phyloP scores from a whole-genome alignment of 352 stramenopile species.

The Pythium aristosporum region DNA sequence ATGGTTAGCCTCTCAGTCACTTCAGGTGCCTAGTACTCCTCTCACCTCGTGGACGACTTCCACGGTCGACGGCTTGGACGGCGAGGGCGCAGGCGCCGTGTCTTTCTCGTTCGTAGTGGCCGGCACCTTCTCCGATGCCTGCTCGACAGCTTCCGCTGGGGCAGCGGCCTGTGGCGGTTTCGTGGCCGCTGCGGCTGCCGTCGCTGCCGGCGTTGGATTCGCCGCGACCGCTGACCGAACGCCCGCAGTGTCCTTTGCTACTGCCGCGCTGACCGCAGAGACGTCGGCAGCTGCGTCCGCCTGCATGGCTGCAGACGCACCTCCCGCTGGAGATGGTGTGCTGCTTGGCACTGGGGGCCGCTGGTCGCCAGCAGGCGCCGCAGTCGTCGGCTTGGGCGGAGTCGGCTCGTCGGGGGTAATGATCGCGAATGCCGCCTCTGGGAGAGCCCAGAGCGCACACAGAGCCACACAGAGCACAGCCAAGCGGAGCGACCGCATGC shows the following conservation, averaged over 20 bases:
- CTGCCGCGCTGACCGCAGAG: neutral
- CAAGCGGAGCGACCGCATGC: neutral
- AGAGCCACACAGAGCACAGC: constrained; percentile 4
- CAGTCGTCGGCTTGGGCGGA: constrained; percentile 11
- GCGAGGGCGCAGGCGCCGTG: neutral
- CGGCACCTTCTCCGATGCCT: neutral
- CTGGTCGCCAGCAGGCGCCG: neutral
- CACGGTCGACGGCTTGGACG: constrained; percentile 1
- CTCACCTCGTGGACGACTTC: constrained; percentile 26
- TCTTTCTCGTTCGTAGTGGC: constrained; percentile 1
- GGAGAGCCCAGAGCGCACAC: neutral
- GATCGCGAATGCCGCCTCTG: constrained; percentile 14
- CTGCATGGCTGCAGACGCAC: neutral
- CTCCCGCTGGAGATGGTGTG: neutral
- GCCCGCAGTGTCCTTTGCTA: neutral
- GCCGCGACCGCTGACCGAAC: neutral
- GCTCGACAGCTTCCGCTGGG: neutral
- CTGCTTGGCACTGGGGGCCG: neutral
- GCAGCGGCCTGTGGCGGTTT: neutral
- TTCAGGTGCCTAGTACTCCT: neutral
- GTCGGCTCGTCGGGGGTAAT: constrained; percentile 33
- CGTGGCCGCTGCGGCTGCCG: neutral
- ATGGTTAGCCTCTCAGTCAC: neutral
- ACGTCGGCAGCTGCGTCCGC: neutral
- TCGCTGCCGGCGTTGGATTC: neutral